Conservation (phyloP, 164 flowering plant genomes). For the Magnolia kwangsiensis region DNA sequence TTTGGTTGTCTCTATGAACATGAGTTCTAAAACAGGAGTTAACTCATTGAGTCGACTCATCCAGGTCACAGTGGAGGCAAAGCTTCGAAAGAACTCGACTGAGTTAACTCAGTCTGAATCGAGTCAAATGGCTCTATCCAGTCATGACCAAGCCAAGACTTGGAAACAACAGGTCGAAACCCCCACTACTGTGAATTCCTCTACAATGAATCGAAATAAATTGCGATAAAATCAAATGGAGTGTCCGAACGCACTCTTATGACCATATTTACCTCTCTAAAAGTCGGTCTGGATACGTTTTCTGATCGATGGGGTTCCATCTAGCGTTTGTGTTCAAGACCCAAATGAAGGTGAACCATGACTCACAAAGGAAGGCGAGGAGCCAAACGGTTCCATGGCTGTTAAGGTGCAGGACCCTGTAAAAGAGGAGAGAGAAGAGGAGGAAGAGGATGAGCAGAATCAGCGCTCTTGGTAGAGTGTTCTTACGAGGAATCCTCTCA, state of each 20-base stretch:
- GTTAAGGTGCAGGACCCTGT: conserved; percentile 29
- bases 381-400: conserved; percentile 32
- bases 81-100: too few species aligned
- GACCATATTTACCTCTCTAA: conserved; percentile 22
- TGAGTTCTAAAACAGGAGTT: too few species aligned
- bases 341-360: conserved; percentile 56
- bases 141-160: conserved; percentile 50
- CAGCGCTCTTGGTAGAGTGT: conserved; percentile 16
- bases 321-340: conserved; percentile 26
- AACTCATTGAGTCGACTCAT: too few species aligned
- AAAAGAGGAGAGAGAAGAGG: conserved; percentile 39
- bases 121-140: too few species aligned
- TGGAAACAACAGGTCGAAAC: conserved; percentile 58
- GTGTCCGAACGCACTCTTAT: not conserved
- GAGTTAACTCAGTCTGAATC: too few species aligned
- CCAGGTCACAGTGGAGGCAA: too few species aligned
- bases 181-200: conserved; percentile 48
- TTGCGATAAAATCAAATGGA: not conserved
- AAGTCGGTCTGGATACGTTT: conserved; percentile 46
- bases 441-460: conserved; percentile 35
- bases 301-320: conserved; percentile 39
- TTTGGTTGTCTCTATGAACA: too few species aligned
- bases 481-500: conserved; percentile 12
- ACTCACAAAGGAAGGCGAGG: conserved; percentile 49
- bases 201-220: conserved; percentile 4